Conservation (phyloP, 1,284 basidiomycete genomes). For the Leccinum subfulvum region DNA sequence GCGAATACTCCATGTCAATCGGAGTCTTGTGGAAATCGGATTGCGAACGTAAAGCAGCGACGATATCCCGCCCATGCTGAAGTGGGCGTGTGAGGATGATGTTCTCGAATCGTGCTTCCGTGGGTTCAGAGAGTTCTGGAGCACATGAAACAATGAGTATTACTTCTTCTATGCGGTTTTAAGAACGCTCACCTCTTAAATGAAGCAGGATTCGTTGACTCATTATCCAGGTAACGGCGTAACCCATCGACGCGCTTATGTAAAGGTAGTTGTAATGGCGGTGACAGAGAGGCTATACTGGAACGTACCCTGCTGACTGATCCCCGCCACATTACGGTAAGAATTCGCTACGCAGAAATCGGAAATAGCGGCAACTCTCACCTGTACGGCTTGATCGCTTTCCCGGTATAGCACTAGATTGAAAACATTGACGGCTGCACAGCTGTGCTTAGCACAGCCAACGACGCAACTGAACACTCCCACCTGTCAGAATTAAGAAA, state of each 20-base stretch:
- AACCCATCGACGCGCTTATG: constrained; percentile 35
- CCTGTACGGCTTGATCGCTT: constrained; percentile 25
- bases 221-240: constrained; percentile 40
- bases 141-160: not conserved
- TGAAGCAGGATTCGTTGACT: constrained; percentile 39
- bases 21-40: constrained; percentile 25
- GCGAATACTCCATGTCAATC: constrained; percentile 24
- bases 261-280: not conserved
- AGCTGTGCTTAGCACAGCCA: constrained; percentile 7
- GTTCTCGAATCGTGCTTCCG: constrained; percentile 31
- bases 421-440: constrained; percentile 26
- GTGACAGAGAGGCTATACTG: constrained; percentile 2
- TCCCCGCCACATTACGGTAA: constrained; percentile 7
- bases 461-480: not conserved
- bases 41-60: constrained; percentile 25
- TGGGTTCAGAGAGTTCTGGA: constrained; percentile 29
- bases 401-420: constrained; percentile 31
- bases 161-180: not conserved
- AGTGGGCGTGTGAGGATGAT: constrained; percentile 27
- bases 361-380: constrained; percentile 14
- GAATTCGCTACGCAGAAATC: constrained; percentile 4
- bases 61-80: constrained; percentile 15
- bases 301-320: constrained; percentile 33
- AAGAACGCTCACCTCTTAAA: constrained; percentile 25
- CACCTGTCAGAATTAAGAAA: constrained; percentile 34